These are phyloP conservation scores for Diaporthe ampelina DNA, from an alignment of 2,329 filamentous ascomycete genomes.

Conservation along the genomic window DNA sequence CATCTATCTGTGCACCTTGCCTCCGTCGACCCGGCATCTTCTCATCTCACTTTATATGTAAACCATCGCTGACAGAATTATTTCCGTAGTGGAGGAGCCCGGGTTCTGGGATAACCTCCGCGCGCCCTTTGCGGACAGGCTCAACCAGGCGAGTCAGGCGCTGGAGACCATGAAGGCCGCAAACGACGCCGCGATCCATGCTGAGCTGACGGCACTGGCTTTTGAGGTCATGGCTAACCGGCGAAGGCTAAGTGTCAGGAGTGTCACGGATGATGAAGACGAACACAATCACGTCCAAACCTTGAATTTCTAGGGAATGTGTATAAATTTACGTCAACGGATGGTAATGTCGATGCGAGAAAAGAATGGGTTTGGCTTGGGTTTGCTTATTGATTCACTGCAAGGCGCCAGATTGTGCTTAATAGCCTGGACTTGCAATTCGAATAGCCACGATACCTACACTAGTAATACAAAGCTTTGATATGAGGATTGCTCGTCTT, in stretches of 20 bases:
- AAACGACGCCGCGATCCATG: constrained; percentile 34
- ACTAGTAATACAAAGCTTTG: background rate
- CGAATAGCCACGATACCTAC: background rate
- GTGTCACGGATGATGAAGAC: constrained; percentile 33
- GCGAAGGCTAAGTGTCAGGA: constrained; percentile 30
- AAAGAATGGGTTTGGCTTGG: background rate
- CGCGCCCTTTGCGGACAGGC: constrained; percentile 37
- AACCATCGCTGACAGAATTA: background rate
- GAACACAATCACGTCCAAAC: background rate
- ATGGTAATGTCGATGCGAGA: background rate
- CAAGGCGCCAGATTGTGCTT: constrained; percentile 32
- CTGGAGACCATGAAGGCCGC: constrained; percentile 30
- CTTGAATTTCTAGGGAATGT: background rate
- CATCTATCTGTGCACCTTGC: too few species aligned
- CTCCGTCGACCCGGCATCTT: too few species aligned
- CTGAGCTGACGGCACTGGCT: constrained; percentile 36
- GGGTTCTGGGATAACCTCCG: constrained; percentile 36
- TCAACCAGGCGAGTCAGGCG: constrained; percentile 31
- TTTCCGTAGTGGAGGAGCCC: constrained; percentile 20
- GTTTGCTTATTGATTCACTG: background rate
- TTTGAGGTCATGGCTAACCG: constrained; percentile 38
- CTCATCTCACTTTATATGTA: rapidly evolving
- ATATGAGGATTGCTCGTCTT: too few species aligned
- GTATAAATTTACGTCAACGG: background rate
- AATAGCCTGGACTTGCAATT: background rate